phyloP scores from a whole-genome alignment of 2,329 filamentous ascomycete genomes.

The Fusarium succisae region DNA sequence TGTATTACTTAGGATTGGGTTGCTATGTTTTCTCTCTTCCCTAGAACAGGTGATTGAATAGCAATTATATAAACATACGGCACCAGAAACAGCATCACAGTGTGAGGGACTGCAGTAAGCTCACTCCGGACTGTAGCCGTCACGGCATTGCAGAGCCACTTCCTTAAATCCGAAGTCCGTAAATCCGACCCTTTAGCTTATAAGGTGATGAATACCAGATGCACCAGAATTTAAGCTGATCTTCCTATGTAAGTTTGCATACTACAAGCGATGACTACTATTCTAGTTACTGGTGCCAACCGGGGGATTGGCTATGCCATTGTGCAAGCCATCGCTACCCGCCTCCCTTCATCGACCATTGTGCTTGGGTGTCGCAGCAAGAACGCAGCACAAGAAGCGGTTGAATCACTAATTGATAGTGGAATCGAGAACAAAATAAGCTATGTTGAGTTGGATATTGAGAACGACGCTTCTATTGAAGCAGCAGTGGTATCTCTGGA shows the following conservation, averaged over 20 bases:
- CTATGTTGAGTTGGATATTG: slow-evolving; percentile 2
- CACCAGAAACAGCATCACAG: background rate
- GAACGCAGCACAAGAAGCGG: background rate
- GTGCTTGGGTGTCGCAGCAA: slow-evolving; percentile 1
- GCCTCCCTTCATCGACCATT: background rate
- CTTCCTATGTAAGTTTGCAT: no score
- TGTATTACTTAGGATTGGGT: fast-evolving
- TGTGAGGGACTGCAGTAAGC: background rate
- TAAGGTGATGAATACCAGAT: background rate
- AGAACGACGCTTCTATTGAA: background rate
- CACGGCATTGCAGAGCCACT: background rate
- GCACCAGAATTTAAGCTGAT: background rate
- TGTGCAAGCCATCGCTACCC: background rate
- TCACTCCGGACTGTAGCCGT: background rate
- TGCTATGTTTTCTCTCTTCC: background rate
- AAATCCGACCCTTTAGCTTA: background rate
- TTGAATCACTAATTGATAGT: background rate
- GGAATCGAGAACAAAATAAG: background rate
- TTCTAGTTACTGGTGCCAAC: slow-evolving; percentile 8
- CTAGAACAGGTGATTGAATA: fast-evolving
- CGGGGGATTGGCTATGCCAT: slow-evolving; percentile 16
- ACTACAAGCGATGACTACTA: background rate
- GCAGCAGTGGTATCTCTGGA: background rate
- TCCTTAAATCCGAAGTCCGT: background rate
- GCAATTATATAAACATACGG: fast-evolving